Evolutionary conservation across 768 basidiomycete genomes (phyloP), one percentile per base, ranked within the genome.

Genomic region (Lactifluus volemus): DNA sequence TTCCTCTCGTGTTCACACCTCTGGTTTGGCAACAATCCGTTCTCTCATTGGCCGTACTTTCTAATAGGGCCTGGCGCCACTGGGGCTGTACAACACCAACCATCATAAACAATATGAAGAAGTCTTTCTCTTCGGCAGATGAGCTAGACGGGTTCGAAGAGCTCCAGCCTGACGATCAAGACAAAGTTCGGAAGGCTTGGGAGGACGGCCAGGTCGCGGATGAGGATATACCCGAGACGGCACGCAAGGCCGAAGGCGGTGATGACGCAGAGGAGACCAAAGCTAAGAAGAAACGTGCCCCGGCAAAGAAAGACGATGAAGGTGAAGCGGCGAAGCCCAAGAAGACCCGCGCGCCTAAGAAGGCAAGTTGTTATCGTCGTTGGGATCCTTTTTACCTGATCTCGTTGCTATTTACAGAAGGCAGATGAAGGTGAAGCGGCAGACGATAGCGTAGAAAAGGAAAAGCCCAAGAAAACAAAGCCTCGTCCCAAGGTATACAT

Each of bases 101-200:
- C 68, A 82, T 93, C 52, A 67, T 96, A 36, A 69, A 68, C 21
- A 94, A 92, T 69, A 77, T 89, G 72, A 88, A 92, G 74, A 76
- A 77, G 12, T 72, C 75, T 3, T 79, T 88, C 63, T 75, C 77
- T 1, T 76, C 77, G 5, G 76, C 83, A 0, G 77, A 80, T 10
- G 91, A 94, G 0, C 75, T 96, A 41, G 94, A 98, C 69, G 94
- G 94, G 19, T 96, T 80, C 71, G 89, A 92, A 19, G 86, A 85
- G 0, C 78, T 93, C 49, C 74, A 68, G 0, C 73, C 77, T 1
- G 86, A 82, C 47, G 92, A 95, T 69, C 78, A 95, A 72, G 82
- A 77, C 5, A 85, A 83, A 60, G 71, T 97, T 45, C 74, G 70
- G 58, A 82, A 79, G 67, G 93, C 95, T 1, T 92, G 82, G 78